Base-by-base conservation (phyloP, 1,284 basidiomycete genomes). In the Pseudozyma thailandica region DNA sequence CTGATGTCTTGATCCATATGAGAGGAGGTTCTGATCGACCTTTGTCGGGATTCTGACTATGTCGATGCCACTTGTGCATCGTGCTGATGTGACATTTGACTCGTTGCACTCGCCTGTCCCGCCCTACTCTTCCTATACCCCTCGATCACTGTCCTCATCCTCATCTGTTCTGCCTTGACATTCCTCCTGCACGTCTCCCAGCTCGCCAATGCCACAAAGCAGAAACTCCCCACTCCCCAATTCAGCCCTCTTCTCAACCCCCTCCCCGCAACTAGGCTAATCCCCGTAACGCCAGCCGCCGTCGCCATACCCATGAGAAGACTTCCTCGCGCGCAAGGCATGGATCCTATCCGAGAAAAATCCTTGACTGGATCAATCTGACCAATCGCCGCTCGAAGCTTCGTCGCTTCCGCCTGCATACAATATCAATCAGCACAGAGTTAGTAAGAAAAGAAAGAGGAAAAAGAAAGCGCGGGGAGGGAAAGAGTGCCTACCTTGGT, bases 141-240 rank as follows among this genome's bases (percentile, higher is more conserved):
- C 18, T 76, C 74, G 23, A 76, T 68, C 6, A 76, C 63, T 1
- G 63, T 71, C 44, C 46, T 47, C 71, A 76, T 76, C 12, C 74
- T 37, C 30, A 42, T 50, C 43, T 63, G 53, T 49, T 76, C 74
- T 0, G 71, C 65, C 49, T 63, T 72, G 47, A 54, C 42, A 26
- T 57, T 62, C n/a, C 66, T 21, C 39, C 74, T 50, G 25, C 74
- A 76, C 25, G 53, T 71, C 23, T 76, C 74, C 59, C 58, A 76
- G 16, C 56, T 63, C 3, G 63, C 66, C 7, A 74, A 5, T 1
- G 50, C 46, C 26, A 74, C 54, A 28, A 74, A 74, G 52, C 62
- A 64, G 49, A 76, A 76, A 10, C 54, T 56, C 1, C 74, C 74
- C 3, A 76, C 74, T 8, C 74, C 74, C 74, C 74, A 76, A 46